A percentile compares a stretch with the other conserved stretches of the same genome.
Conservation (phyloP, 352 stramenopile genomes). For the Phytophthora pinifolia region DNA sequence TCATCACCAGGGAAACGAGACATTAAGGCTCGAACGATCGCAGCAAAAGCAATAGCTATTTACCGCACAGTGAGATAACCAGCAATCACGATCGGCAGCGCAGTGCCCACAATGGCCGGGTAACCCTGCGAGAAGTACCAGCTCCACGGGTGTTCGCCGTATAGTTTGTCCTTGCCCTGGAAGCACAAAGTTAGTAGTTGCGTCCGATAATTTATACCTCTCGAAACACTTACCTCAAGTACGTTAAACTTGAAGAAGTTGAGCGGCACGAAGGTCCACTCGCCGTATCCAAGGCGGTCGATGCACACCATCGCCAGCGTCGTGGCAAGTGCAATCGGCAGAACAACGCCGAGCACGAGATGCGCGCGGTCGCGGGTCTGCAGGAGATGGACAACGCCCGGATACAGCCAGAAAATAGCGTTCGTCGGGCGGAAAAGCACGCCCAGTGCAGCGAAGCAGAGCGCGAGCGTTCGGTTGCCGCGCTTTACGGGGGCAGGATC, state of each 20-base stretch:
- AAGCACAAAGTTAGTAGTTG: neutral
- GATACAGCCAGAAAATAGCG: slow-evolving; percentile 74
- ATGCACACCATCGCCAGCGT: slow-evolving; percentile 67
- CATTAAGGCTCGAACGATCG: neutral
- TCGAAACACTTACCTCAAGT: slow-evolving; percentile 47
- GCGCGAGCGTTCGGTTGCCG: slow-evolving; percentile 41
- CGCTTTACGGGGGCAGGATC: slow-evolving; percentile 21
- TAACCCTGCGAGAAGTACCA: slow-evolving; percentile 88
- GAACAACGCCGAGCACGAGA: slow-evolving; percentile 46
- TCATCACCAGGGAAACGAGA: neutral
- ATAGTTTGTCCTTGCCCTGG: slow-evolving; percentile 80
- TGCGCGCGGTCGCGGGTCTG: slow-evolving; percentile 40
- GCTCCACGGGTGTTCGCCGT: slow-evolving; percentile 75
- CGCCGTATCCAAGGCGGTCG: slow-evolving; percentile 73
- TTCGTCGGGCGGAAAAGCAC: slow-evolving; percentile 85
- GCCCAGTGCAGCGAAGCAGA: slow-evolving; percentile 65
- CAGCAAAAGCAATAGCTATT: neutral
- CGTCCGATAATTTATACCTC: neutral
- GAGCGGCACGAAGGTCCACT: slow-evolving; percentile 82
- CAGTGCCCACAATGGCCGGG: slow-evolving; percentile 65
- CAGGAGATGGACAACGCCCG: slow-evolving; percentile 54
- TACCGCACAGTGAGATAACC: slow-evolving; percentile 66
- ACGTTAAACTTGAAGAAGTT: slow-evolving; percentile 91
- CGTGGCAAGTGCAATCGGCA: slow-evolving; percentile 61
- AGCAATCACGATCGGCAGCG: slow-evolving; percentile 44